Evolutionary conservation across 2,329 filamentous ascomycete genomes (phyloP), one percentile per base, ranked within the genome.

Genomic region (Kalaharituber pfeilii): DNA sequence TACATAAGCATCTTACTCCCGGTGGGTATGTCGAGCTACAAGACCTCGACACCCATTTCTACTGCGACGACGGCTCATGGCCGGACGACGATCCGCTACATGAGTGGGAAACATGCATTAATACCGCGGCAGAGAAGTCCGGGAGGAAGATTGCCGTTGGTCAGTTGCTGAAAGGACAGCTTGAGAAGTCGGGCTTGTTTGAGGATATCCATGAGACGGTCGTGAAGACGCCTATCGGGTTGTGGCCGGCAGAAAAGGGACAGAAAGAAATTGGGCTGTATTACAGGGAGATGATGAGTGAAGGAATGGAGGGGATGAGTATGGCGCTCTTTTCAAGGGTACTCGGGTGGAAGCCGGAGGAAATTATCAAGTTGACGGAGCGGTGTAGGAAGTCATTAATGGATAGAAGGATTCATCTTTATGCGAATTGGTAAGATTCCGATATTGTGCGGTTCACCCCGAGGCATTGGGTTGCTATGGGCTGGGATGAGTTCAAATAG

Each of bases 241-340:
- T 60, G 1, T 69, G 68, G 68, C 57, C 66, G 0, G 57, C 57
- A 57, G 75, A 76, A 54, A 70, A 71, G 56, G 66, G 70, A 3
- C 64, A 75, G 49, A 76, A 76, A 64, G 69, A 70, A 44, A 72
- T 75, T 18, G 75, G 75, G 0, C 60, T 73, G 15, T 74, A 75
- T 62, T 75, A 72, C 72, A 68, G 28, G n/a, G 53, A 49, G 3
- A 45, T 51, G 0, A 49, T 76, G 45, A 65, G 73, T 1, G 72
- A 75, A 57, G 73, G 72, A 11, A 62, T 75, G 13, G 71, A 75
- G 58, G 73, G 72, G 5, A 75, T 76, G 56, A 71, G 72, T 2
- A 64, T 77, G 49, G 73, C 73, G 1, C 72, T 74, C n/a, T 66
- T 76, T 60, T 75, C 73, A 2, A 69, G 72, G 27, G 70, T 72